Base-by-base conservation (phyloP, 352 stramenopile genomes). In the Globisporangium camurandrum region DNA sequence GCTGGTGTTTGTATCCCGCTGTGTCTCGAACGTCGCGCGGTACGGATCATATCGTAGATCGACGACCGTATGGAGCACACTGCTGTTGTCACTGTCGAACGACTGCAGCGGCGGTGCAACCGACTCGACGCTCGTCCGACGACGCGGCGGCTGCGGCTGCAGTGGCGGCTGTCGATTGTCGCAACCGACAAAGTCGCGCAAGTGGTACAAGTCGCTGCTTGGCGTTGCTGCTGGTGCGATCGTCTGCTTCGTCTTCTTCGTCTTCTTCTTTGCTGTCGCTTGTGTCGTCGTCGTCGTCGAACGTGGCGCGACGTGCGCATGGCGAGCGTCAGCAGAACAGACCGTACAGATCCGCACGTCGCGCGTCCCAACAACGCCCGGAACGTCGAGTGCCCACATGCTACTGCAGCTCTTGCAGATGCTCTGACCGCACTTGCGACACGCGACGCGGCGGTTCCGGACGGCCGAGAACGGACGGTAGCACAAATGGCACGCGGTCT, bases 301-400 rank as follows among this genome's bases (percentile, higher is more conserved):
- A n/a, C n/a, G 10, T 10, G 62, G 59, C 39, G 51, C 52, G 58
- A 60, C 66, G 42, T 88, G 76, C 50, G 70, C 82, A 34, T 70
- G 67, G 24, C 82, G 75, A 2, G 79, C 76, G 24, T 84, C 76
- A 2, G 75, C 77, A 8, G 82, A 89, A 54, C 82, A 93, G 24
- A 91, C 74, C 0, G 79, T 93, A 47, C 82, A 93, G 28, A 93
- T 93, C 2, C 82, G 74, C 38, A 93, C 75, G 55, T 86, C 84
- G 12, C 71, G 87, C 22, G 67, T 69, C 7, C 82, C 82, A 10
- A 88, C 81, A 28, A 91, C 77, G 1, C n/a, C n/a, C n/a, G 82
- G 82, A 2, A 93, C 64, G 51, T 90, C 75, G 10, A 93, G 73
- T 54, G 68, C 61, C 82, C 82, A 93, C 38, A 90, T 70, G 39